Evolutionary conservation across 805 yeast genomes (phyloP).

Genomic region (Novakomyces olei): DNA sequence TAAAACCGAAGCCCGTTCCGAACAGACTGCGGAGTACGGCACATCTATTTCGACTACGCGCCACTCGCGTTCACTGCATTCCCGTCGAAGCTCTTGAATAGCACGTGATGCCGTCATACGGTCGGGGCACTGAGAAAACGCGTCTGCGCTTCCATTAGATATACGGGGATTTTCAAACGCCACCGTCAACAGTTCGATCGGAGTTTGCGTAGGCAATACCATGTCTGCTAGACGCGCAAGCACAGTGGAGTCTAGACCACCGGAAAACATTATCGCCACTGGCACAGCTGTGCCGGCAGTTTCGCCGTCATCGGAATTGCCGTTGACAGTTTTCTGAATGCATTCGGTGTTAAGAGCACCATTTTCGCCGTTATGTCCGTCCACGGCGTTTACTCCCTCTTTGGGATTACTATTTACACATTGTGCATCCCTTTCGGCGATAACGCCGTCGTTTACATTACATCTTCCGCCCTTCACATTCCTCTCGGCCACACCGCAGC

Average conservation of each 20-base stretch:
- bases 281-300: slow-evolving; percentile 9
- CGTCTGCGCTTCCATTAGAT: background rate
- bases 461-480: too few relatives aligned
- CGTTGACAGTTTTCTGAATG: slow-evolving; percentile 7
- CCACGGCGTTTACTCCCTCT: background rate
- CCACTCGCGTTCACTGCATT: slow-evolving; percentile 5
- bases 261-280: slow-evolving; percentile 60
- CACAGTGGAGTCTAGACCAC: slow-evolving; percentile 85
- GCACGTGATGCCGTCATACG: slow-evolving; percentile 49
- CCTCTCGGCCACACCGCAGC: too few relatives aligned
- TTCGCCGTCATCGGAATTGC: slow-evolving; percentile 7
- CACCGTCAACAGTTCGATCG: slow-evolving; percentile 66
- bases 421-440: too few relatives aligned
- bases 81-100: slow-evolving; percentile 23
- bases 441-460: too few relatives aligned
- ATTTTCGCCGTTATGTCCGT: background rate
- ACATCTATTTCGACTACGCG: slow-evolving; percentile 37
- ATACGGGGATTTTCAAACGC: slow-evolving; percentile 76
- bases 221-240: slow-evolving; percentile 28
- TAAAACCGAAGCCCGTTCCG: slow-evolving; percentile 29
- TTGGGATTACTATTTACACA: too few relatives aligned
- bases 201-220: slow-evolving; percentile 9
- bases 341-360: slow-evolving; percentile 6
- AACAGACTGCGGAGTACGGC: slow-evolving; percentile 39
- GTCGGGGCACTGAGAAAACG: slow-evolving; percentile 33